Evolutionary conservation across 139 green algal species (phyloP).

Genomic region (Chlamydomonas incerta): DNA sequence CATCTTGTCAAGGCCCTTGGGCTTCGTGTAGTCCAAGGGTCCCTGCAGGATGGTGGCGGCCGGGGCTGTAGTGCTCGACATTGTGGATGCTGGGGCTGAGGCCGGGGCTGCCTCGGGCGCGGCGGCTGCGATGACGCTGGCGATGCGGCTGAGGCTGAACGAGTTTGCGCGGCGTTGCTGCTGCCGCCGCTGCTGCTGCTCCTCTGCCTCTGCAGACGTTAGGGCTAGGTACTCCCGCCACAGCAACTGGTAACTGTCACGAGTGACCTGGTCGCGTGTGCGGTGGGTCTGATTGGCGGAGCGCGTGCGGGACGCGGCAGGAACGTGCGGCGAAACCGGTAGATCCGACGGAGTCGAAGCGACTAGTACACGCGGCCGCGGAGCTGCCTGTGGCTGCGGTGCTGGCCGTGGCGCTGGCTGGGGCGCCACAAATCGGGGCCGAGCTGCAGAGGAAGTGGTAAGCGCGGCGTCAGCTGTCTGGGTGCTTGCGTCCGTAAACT

Average conservation of each 20-base stretch:
- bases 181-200: not conserved
- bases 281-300: not conserved
- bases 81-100: not conserved
- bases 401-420: not conserved
- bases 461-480: not conserved
- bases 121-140: not conserved
- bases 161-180: not conserved
- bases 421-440: too few species aligned
- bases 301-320: too few species aligned
- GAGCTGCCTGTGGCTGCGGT: not conserved
- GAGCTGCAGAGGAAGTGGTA: too few species aligned
- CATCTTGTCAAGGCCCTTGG: not conserved
- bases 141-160: not conserved
- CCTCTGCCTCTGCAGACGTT: not conserved
- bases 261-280: not conserved
- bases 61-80: not conserved
- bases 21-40: conserved; percentile 9
- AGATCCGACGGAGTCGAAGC: too few species aligned
- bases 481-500: not conserved
- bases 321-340: too few species aligned
- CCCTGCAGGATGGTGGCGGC: conserved; percentile 5
- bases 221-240: conserved; percentile 19
- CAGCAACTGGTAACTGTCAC: conserved; percentile 12
- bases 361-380: too few species aligned
- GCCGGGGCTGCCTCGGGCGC: not conserved